Conservation (phyloP, 2,329 filamentous ascomycete species). For the Sphaerulina populicola region DNA sequence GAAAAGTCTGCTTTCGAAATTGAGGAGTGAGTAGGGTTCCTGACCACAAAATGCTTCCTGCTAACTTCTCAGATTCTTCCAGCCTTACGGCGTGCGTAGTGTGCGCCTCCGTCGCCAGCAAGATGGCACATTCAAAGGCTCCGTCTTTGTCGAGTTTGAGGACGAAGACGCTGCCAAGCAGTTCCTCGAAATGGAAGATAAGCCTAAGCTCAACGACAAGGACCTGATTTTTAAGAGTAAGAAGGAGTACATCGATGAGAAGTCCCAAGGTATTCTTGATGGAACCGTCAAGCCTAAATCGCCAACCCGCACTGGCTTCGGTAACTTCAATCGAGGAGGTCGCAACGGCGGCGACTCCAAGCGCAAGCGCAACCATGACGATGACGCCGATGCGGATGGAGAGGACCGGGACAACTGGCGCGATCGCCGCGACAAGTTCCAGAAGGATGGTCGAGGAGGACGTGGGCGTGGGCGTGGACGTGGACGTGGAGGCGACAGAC, state of each 20-base stretch:
- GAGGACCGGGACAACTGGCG: constrained; percentile 23
- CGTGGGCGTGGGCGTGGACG: constrained; percentile 12
- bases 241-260: constrained; percentile 62
- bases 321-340: constrained; percentile 20
- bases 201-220: constrained; percentile 74
- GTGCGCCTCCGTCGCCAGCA: constrained; percentile 77
- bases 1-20: constrained; percentile 84
- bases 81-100: constrained; percentile 67
- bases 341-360: constrained; percentile 23
- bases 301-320: constrained; percentile 29
- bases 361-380: constrained; percentile 25
- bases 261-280: constrained; percentile 40
- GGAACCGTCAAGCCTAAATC: constrained; percentile 33
- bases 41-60: background rate
- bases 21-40: constrained; percentile 48
- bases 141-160: constrained; percentile 88
- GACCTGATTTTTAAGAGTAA: constrained; percentile 80
- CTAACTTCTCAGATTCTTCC: constrained; percentile 55
- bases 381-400: constrained; percentile 19
- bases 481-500: constrained; percentile 5
- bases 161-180: constrained; percentile 67
- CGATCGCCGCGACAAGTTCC: constrained; percentile 21
- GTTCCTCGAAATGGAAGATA: constrained; percentile 71
- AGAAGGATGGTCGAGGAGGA: constrained; percentile 12
- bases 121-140: constrained; percentile 79